Percentiles rank a stretch among this genome's conserved stretches.
Conservation (phyloP, 1,139 yeast species). For the Pichiaceae sp. region DNA sequence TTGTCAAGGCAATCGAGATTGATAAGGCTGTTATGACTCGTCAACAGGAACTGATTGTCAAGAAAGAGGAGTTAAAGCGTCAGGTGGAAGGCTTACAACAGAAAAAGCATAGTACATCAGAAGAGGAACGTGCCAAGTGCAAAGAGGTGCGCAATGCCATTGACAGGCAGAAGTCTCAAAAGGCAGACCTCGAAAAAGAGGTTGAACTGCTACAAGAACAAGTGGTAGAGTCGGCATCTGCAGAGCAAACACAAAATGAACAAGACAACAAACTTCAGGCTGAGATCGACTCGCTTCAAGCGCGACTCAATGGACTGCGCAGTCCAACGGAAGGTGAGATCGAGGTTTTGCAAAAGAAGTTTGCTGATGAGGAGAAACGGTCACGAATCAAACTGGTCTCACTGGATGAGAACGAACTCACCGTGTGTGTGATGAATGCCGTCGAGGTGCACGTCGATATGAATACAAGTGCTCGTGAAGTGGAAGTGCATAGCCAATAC, state of each 20-base stretch:
- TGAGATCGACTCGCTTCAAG: constrained; percentile 3
- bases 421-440: constrained; percentile 4
- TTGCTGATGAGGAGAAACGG: constrained; percentile 5
- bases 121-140: constrained; percentile 6
- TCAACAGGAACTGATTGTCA: constrained; percentile 16
- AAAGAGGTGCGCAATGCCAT: constrained; percentile 4
- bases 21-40: constrained; percentile 15
- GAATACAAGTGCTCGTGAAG: constrained; percentile 1
- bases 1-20: constrained; percentile 16
- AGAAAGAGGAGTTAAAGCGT: constrained; percentile 11
- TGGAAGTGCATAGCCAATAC: background rate
- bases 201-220: background rate
- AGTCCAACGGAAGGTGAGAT: constrained; percentile 12
- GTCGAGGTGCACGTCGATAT: constrained; percentile 7
- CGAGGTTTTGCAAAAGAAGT: constrained; percentile 3
- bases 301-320: constrained; percentile 3
- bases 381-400: constrained; percentile 5
- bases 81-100: constrained; percentile 6
- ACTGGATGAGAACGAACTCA: constrained; percentile 3
- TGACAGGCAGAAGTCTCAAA: background rate
- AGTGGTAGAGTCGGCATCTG: background rate
- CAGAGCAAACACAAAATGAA: background rate
- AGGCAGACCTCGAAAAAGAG: background rate
- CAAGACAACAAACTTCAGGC: background rate
- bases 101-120: constrained; percentile 5